Base-by-base conservation (phyloP, 768 basidiomycete species). In the Mycena floridula region DNA sequence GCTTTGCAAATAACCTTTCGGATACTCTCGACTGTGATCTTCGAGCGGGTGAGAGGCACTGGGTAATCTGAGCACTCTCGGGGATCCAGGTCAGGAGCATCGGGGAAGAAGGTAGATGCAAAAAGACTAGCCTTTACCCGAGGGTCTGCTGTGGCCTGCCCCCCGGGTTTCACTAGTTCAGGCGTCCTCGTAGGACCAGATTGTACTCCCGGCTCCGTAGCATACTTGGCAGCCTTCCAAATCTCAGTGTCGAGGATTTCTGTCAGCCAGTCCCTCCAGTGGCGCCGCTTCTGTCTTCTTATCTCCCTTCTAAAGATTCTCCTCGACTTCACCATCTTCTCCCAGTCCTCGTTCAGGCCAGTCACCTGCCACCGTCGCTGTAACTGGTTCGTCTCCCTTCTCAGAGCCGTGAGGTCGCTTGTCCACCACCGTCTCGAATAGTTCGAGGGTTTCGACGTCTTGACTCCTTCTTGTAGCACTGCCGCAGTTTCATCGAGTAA, bases 1-100 rank as follows among this genome's bases (percentile, higher is more conserved):
- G 60, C 49, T 2, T 43, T 32, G 0, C 8, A n/a, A 2, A 62
- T 47, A 0, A 48, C 46, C 0, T 28, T 3, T 4, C 3, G 6
- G n/a, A 46, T 46, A 15, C 54, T 50, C n/a, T n/a, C n/a, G n/a
- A n/a, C n/a, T n/a, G n/a, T n/a, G n/a, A n/a, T n/a, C 2, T 46
- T 42, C 3, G 45, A 11, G 0, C 53, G 50, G 15, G 28, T 11
- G 8, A 21, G 12, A 1, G 23, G 6, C 13, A 20, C 12, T 12
- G 8, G 7, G 2, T 25, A 9, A 6, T 27, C 22, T 4, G 4
- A 6, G 0, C 51, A 24, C 42, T 41, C 18, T 0, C 20, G 23
- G 1, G 42, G 42, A 30, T 9, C 9, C 9, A 30, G 28, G n/a
- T 30, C n/a, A 30, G 28, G 28, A n/a, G 9, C 9, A 30, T 9